Percentiles rank a stretch among this genome's conserved stretches.
Evolutionary conservation across 257 asterid genomes (phyloP).

Genomic region (Cruciata laevipes): DNA sequence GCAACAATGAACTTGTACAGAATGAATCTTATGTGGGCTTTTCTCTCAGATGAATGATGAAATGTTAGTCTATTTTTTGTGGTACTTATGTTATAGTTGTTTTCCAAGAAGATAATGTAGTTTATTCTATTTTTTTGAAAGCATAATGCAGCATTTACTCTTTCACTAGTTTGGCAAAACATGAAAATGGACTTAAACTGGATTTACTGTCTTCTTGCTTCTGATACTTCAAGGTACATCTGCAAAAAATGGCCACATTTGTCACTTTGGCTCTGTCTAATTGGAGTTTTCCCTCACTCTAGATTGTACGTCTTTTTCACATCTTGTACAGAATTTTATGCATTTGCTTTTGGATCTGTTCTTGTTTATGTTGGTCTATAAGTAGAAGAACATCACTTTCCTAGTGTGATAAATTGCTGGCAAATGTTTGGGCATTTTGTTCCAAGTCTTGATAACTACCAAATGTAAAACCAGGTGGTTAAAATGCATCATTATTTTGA

Average conservation of each 20-base stretch:
- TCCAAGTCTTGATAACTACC: too few relatives aligned
- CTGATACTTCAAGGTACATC: not conserved
- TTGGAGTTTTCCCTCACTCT: not conserved
- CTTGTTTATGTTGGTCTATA: slow-evolving; percentile 1
- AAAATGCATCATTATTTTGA: not conserved
- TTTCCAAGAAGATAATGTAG: not conserved
- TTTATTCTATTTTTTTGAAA: too few relatives aligned
- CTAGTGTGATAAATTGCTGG: not conserved
- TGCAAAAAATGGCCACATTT: not conserved
- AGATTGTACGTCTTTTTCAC: not conserved
- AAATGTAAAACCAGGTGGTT: not conserved
- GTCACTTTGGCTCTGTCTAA: slow-evolving; percentile 6
- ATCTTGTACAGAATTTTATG: not conserved
- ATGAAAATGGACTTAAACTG: not conserved
- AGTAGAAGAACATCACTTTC: slow-evolving; percentile 7
- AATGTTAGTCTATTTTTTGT: not conserved
- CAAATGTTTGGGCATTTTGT: not conserved
- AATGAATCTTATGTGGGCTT: not conserved
- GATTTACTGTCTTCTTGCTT: not conserved
- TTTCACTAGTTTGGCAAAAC: not conserved
- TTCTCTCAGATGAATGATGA: not conserved
- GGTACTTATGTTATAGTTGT: not conserved
- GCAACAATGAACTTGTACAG: slow-evolving; percentile 19
- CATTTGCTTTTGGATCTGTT: not conserved
- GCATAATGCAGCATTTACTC: not conserved